Conservation (phyloP, 129 eudicot species). For the Flaveria robusta region DNA sequence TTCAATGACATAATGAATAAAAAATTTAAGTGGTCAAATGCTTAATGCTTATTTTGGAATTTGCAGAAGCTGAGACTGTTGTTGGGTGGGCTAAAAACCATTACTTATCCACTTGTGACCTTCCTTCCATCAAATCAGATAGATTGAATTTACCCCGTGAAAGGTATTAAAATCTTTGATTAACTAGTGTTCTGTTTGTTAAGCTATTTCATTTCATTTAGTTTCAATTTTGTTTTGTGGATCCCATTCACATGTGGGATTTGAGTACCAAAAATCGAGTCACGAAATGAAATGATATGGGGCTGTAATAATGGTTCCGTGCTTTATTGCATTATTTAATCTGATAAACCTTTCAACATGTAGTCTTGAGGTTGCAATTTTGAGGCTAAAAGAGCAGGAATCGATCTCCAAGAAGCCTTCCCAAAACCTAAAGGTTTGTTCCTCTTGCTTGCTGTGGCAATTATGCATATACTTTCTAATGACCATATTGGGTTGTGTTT, state of each 20-base stretch:
- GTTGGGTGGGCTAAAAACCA: slow-evolving; percentile 98
- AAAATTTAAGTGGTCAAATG: slow-evolving; percentile 7
- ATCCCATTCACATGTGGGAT: background rate
- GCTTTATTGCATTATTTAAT: slow-evolving; percentile 12
- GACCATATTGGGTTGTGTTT: slow-evolving; percentile 1
- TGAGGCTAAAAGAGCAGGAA: slow-evolving; percentile 82
- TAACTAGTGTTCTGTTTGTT: background rate
- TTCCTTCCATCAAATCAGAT: slow-evolving; percentile 69
- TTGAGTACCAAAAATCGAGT: background rate
- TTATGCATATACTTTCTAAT: slow-evolving; percentile 8
- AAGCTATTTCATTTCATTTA: background rate
- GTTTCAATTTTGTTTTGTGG: background rate
- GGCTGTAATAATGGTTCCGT: background rate
- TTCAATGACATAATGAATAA: slow-evolving; percentile 44
- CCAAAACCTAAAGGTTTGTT: slow-evolving; percentile 78
- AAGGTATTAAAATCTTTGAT: slow-evolving; percentile 56
- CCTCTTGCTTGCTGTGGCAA: background rate
- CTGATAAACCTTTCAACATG: slow-evolving; percentile 31
- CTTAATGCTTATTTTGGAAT: slow-evolving; percentile 12
- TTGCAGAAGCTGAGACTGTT: slow-evolving; percentile 88
- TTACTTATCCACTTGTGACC: slow-evolving; percentile 67
- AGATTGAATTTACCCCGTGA: slow-evolving; percentile 71
- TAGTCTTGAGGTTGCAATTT: slow-evolving; percentile 83
- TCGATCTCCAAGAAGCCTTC: slow-evolving; percentile 77
- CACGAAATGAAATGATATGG: background rate